Evolutionary conservation across 2,329 filamentous ascomycete genomes (phyloP), one percentile per base, ranked within the genome.

Genomic region (Pseudocercospora crystallina): DNA sequence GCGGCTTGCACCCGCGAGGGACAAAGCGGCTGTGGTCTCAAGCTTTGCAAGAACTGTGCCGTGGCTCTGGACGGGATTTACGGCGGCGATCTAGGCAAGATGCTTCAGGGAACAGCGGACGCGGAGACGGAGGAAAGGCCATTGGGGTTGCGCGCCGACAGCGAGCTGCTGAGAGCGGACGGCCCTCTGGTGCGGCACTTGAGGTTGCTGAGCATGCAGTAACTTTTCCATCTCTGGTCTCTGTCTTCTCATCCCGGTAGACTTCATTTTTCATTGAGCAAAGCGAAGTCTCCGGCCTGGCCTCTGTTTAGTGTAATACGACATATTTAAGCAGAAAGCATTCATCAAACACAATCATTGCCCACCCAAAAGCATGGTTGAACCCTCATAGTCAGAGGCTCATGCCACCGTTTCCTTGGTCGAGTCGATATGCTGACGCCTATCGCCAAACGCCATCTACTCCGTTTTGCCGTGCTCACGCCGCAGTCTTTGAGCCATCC

Each of bases 401-500:
- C 13, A 26, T 26, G 20, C 20, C 20, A 7, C 7, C 20, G 20
- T 26, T 26, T 26, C 20, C 20, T 26, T 4, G 20, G 20, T 26
- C 20, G 20, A 26, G 20, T 26, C 20, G 20, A 26, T 26, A 26
- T 26, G 20, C 20, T 26, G 7, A 26, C 20, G 20, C 20, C 20
- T 26, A 26, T 26, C 20, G 20, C 20, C 20, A 26, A 26, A 26
- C 20, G 20, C 20, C 20, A 3, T 26, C 20, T 26, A 26, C 20
- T 4, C 20, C 20, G 20, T 26, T 26, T 26, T 26, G 20, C 7
- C 20, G 20, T 7, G 20, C 15, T 35, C 32, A 44, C n/a, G 42
- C 42, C n/a, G 39, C 54, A 26, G 42, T 60, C 51, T 64, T 65
- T 12, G 60, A 52, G 13, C 44, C 50, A 34, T 90, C 86, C 48